phyloP scores from a whole-genome alignment of 2,329 filamentous ascomycete species.

The Acephala macrosclerotiorum region DNA sequence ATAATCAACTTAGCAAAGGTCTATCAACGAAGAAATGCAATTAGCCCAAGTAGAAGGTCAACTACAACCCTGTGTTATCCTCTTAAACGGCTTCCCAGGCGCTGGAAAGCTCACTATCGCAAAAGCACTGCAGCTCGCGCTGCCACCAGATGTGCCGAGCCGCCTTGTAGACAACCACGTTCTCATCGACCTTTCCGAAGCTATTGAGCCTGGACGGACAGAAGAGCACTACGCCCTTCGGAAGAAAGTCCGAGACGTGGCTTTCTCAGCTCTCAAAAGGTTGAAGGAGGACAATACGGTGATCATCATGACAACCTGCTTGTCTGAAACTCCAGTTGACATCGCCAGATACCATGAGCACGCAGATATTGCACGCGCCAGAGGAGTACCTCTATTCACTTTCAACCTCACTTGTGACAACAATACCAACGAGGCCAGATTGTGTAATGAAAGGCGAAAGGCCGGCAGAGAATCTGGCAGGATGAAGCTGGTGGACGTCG shows the following conservation, averaged over 20 bases:
- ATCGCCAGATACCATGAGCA: neutral
- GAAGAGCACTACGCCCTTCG: neutral
- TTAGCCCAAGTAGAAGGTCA: neutral
- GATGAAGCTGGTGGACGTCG: neutral
- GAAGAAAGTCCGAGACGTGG: neutral
- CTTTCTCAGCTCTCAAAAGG: neutral
- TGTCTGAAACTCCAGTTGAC: neutral
- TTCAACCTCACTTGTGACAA: neutral
- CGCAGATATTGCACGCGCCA: neutral
- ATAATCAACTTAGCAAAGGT: neutral
- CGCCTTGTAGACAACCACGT: neutral
- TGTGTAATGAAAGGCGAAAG: neutral
- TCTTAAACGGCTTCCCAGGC: neutral
- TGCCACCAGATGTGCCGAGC: neutral
- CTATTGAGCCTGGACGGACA: neutral
- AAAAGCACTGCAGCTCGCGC: neutral
- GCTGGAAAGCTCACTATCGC: neutral
- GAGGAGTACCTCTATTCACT: neutral
- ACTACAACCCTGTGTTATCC: slow-evolving; percentile 3
- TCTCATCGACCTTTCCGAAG: neutral
- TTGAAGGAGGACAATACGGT: neutral
- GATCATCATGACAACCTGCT: neutral
- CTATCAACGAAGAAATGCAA: neutral
- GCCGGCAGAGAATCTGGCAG: neutral
- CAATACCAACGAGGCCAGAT: neutral